phyloP scores from a whole-genome alignment of 306 rosid species.

The Dalbergia cultrata region DNA sequence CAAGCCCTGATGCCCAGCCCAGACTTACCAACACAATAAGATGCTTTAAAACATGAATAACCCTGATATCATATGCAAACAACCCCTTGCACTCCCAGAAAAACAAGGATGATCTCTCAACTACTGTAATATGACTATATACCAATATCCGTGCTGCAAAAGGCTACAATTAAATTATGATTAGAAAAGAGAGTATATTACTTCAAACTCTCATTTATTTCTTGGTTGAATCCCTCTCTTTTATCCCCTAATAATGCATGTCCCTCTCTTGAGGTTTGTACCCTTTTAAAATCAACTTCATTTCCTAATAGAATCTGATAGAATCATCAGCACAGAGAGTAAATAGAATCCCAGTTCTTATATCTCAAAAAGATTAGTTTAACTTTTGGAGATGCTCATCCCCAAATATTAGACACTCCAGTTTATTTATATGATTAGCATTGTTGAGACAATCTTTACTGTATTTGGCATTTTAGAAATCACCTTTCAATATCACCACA shows the following conservation, averaged over 20 bases:
- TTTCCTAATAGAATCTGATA: not conserved
- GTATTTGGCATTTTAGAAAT: not conserved
- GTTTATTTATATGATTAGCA: not conserved
- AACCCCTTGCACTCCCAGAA: too few relatives aligned
- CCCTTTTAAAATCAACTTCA: slow-evolving; percentile 2
- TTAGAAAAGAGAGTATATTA: not conserved
- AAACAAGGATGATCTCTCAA: not conserved
- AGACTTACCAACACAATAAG: not conserved
- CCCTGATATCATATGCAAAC: not conserved
- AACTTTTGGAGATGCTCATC: not conserved
- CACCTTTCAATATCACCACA: slow-evolving; percentile 18
- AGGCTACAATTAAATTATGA: not conserved
- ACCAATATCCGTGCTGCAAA: not conserved
- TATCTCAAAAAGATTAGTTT: not conserved
- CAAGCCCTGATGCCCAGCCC: not conserved
- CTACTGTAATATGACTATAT: slow-evolving; percentile 6
- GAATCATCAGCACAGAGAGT: not conserved
- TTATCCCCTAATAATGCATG: not conserved
- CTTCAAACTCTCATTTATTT: not conserved
- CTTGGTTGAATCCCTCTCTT: not conserved
- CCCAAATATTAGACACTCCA: not conserved
- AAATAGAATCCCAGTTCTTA: slow-evolving; percentile 7
- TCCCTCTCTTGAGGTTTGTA: not conserved
- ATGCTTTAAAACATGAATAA: not conserved
- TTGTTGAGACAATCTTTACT: not conserved